These are phyloP conservation scores for Solanum paucissectum DNA, from an alignment of 257 asterid species.

Conservation along the genomic window DNA sequence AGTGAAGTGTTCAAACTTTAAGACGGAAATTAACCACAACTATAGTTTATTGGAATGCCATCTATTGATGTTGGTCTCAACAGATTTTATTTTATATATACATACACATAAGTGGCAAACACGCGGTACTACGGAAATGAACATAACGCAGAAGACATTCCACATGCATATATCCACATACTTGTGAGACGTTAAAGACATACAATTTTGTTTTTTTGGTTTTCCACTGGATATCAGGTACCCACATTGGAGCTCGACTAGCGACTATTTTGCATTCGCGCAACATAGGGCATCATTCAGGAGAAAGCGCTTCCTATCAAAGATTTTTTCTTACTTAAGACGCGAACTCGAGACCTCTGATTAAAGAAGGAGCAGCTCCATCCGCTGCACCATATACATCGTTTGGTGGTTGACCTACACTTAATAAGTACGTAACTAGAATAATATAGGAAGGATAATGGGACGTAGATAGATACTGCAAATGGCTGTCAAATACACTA, in stretches of 20 bases:
- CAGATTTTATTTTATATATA: too few species aligned
- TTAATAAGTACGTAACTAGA: background rate
- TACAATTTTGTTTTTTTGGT: background rate
- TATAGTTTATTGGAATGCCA: background rate
- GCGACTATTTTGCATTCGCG: too few species aligned
- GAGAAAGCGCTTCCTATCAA: too few species aligned
- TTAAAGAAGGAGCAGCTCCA: background rate
- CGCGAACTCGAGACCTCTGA: too few species aligned
- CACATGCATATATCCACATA: background rate
- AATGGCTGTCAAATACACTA: background rate
- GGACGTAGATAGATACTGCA: background rate
- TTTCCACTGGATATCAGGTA: background rate
- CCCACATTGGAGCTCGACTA: background rate
- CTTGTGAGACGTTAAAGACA: background rate
- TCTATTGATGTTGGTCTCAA: background rate
- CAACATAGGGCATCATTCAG: background rate
- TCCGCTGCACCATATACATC: background rate
- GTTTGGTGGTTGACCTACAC: background rate
- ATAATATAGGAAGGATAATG: background rate
- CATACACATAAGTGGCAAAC: background rate
- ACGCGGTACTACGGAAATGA: background rate
- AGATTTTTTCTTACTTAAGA: background rate
- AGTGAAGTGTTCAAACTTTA: background rate
- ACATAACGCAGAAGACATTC: background rate
- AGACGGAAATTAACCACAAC: background rate